Evolutionary conservation across 2,329 filamentous ascomycete genomes (phyloP).

Genomic region (Berkeleyomyces basicola): DNA sequence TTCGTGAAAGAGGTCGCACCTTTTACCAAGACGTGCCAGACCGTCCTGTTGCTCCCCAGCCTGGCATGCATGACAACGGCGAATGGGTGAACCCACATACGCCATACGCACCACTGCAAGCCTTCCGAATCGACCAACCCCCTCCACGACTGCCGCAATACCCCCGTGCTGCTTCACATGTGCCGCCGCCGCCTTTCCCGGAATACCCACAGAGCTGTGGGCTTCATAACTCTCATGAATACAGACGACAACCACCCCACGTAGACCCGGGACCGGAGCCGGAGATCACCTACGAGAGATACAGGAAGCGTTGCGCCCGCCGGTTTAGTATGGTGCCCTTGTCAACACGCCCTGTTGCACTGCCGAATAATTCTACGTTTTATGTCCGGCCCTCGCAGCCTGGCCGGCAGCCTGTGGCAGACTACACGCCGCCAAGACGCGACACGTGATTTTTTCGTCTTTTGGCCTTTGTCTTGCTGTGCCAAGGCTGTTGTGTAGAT

Average conservation of each 20-base stretch:
- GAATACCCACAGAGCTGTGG: background rate
- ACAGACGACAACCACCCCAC: background rate
- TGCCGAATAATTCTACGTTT: background rate
- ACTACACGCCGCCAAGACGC: background rate
- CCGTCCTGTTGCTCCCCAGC: background rate
- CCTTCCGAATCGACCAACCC: background rate
- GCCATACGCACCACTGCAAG: background rate
- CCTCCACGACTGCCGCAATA: background rate
- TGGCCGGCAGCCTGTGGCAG: background rate
- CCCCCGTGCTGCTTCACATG: background rate
- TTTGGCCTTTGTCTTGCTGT: no score
- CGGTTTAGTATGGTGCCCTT: background rate
- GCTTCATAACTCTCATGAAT: no score
- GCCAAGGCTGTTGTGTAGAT: no score
- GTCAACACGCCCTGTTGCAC: background rate
- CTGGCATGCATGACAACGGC: conserved; percentile 11
- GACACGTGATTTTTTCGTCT: background rate
- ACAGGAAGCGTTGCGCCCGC: background rate
- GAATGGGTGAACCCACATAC: conserved; percentile 4
- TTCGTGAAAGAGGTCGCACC: background rate
- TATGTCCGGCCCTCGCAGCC: background rate
- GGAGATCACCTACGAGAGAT: background rate
- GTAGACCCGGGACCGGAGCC: background rate
- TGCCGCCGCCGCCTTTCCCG: background rate
- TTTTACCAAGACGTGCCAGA: background rate